Percentiles rank a stretch among this genome's conserved stretches.
These are phyloP conservation scores for Marvania coccoides DNA, from an alignment of 139 green algal species.

Conservation along the genomic window DNA sequence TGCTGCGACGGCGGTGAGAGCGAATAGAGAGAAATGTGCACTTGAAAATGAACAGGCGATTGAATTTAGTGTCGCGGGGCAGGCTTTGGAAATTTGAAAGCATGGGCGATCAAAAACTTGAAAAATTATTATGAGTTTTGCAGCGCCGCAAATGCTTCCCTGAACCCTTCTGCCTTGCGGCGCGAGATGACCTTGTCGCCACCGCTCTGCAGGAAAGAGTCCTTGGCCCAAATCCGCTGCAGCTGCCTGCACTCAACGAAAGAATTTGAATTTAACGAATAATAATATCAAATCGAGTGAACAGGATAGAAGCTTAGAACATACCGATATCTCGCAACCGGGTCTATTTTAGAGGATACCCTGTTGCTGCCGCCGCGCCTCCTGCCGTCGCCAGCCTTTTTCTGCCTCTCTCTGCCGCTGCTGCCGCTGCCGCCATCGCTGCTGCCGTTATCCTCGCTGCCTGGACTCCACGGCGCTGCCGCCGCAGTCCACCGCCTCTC, in stretches of 20 bases:
- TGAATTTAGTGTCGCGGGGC: neutral
- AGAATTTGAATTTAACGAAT: neutral
- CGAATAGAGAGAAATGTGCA: neutral
- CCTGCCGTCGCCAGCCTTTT: no score
- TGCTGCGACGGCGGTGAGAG: no score
- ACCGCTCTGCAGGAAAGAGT: neutral
- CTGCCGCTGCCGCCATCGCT: no score
- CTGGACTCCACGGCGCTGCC: no score
- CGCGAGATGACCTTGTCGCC: neutral
- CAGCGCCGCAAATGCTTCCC: neutral
- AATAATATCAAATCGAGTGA: neutral
- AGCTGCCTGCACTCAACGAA: neutral
- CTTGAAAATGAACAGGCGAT: neutral
- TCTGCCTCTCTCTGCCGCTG: no score
- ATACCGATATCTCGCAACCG: neutral
- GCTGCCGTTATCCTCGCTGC: no score
- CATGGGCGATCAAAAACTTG: no score
- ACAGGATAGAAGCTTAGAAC: neutral
- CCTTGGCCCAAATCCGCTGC: neutral
- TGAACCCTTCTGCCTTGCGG: neutral
- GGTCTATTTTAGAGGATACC: no score
- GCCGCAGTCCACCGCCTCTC: no score
- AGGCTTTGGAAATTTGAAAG: conserved; percentile 10
- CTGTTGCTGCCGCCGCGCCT: no score
- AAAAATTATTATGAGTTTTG: neutral